A percentile compares a stretch with the other conserved stretches of the same genome.
Evolutionary conservation across 306 rosid genomes (phyloP).

Genomic region (barrel medic (Medicago truncatula)): MtrunA17r5.0-ANR NC_053048.1:3795001-3795500

Average conservation of each 20-base stretch:
- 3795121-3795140: too few species aligned
- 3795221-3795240: constrained; percentile 33
- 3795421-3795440: constrained; percentile 31
- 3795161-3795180: too few species aligned
- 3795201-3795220: background rate
- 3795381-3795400: constrained; percentile 38
- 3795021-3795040: too few species aligned
- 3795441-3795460: constrained; percentile 30
- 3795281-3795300: constrained; percentile 40
- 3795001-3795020: too few species aligned
- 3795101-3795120: too few species aligned
- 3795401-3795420: constrained; percentile 37
- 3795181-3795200: too few species aligned
- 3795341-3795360: constrained; percentile 34
- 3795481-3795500: constrained; percentile 25
- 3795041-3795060: too few species aligned
- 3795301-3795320: constrained; percentile 35
- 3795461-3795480: constrained; percentile 37
- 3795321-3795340: constrained; percentile 37
- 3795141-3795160: too few species aligned
- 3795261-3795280: constrained; percentile 28
- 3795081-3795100: too few species aligned
- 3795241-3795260: constrained; percentile 24
- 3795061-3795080: too few species aligned
- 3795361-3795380: constrained; percentile 30